These are phyloP conservation scores for Afroboletus lepidellus DNA, from an alignment of 1,284 basidiomycete genomes.

Conservation along the genomic window DNA sequence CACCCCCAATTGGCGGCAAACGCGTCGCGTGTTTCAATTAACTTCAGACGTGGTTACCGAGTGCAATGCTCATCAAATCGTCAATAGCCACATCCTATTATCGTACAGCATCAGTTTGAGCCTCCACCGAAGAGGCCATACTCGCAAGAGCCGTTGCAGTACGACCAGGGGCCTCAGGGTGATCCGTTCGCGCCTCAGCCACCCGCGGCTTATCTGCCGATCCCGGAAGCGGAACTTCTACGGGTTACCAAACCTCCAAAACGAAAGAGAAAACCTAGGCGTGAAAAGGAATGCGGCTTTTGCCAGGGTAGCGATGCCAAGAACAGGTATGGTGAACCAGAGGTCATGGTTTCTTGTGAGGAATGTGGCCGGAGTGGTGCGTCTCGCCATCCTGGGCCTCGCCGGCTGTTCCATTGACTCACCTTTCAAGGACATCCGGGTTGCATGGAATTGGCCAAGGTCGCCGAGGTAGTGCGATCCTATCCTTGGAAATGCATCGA, in stretches of 20 bases:
- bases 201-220: conserved; percentile 48
- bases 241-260: conserved; percentile 45
- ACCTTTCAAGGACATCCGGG: conserved; percentile 65
- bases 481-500: conserved; percentile 91
- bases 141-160: conserved; percentile 41
- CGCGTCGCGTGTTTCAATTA: conserved; percentile 53
- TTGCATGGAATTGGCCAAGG: conserved; percentile 61
- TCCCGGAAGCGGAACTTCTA: conserved; percentile 33
- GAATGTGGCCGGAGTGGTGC: conserved; percentile 66
- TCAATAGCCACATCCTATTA: conserved; percentile 19
- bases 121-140: conserved; percentile 32
- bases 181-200: conserved; percentile 74
- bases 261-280: conserved; percentile 51
- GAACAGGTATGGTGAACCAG: conserved; percentile 55
- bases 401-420: conserved; percentile 22
- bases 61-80: conserved; percentile 22
- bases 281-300: conserved; percentile 65
- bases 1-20: conserved; percentile 25
- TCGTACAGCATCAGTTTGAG: conserved; percentile 14
- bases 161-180: conserved; percentile 72
- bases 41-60: conserved; percentile 9
- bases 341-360: conserved; percentile 67
- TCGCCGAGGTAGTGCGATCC: conserved; percentile 55
- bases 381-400: conserved; percentile 26
- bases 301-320: conserved; percentile 60